phyloP scores from a whole-genome alignment of 257 asterid species.

The Fraxinus americana region DNA sequence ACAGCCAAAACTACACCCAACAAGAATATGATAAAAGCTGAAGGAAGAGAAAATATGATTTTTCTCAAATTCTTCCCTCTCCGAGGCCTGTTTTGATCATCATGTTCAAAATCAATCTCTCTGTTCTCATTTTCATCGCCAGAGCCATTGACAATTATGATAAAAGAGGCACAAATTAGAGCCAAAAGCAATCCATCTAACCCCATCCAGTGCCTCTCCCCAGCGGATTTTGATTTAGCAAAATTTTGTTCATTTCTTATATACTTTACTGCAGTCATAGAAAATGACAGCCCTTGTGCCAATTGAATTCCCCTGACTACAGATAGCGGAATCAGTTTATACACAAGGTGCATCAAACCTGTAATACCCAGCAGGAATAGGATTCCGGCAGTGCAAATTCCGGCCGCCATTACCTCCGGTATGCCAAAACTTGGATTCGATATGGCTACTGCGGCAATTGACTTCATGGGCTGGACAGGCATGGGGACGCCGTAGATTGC shows the following conservation, averaged over 20 bases:
- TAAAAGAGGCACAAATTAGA: conserved; percentile 57
- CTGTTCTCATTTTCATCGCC: conserved; percentile 44
- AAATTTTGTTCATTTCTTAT: conserved; percentile 53
- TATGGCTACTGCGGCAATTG: conserved; percentile 83
- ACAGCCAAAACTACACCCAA: conserved; percentile 60
- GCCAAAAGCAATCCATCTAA: conserved; percentile 73
- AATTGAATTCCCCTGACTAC: conserved; percentile 81
- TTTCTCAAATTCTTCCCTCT: conserved; percentile 28
- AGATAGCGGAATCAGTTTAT: conserved; percentile 61
- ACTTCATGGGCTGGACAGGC: conserved; percentile 91
- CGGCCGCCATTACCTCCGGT: conserved; percentile 85
- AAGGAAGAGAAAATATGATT: conserved; percentile 52
- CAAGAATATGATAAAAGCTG: conserved; percentile 61
- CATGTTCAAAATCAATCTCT: conserved; percentile 12
- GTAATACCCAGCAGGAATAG: conserved; percentile 57
- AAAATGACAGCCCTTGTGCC: conserved; percentile 79
- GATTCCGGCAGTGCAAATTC: conserved; percentile 67
- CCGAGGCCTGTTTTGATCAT: neutral
- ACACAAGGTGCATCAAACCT: conserved; percentile 65
- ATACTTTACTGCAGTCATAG: conserved; percentile 75
- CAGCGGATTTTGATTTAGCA: conserved; percentile 52
- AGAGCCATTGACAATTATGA: conserved; percentile 54
- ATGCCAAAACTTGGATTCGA: conserved; percentile 54
- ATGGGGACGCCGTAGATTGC: conserved; percentile 74
- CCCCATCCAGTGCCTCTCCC: conserved; percentile 70